A percentile compares a stretch with the other conserved stretches of the same genome.
phyloP scores from a whole-genome alignment of 139 green algal species.

The Volvox reticuliferus region DNA sequence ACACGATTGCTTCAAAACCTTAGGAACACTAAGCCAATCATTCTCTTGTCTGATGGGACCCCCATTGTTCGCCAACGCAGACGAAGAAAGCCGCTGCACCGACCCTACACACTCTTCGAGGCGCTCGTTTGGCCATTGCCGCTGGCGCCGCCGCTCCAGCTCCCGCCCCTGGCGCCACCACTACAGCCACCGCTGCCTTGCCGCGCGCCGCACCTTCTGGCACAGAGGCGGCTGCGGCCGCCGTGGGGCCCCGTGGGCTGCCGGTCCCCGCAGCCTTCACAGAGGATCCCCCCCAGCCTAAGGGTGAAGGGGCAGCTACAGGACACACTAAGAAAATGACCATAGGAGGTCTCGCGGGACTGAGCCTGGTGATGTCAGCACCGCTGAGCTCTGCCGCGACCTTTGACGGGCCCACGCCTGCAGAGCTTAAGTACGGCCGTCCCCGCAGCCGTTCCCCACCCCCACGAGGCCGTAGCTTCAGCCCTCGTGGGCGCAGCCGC shows the following conservation, averaged over 20 bases:
- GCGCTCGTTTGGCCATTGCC: conserved; percentile 42
- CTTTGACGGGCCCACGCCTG: conserved; percentile 38
- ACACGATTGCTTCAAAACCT: too few species aligned
- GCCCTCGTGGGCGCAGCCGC: background rate
- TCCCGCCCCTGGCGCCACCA: background rate
- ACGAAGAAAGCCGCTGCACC: conserved; percentile 32
- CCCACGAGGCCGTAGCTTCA: background rate
- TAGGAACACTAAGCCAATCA: too few species aligned
- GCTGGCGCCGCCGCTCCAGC: background rate
- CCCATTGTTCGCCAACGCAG: background rate
- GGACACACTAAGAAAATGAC: background rate
- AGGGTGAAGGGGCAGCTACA: background rate
- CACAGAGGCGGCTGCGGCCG: background rate
- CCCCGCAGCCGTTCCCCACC: conserved; percentile 15
- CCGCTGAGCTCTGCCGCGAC: background rate
- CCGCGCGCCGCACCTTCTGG: background rate
- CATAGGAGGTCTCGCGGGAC: conserved; percentile 20
- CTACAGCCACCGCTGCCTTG: background rate
- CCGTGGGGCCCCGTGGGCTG: background rate
- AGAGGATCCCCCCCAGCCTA: conserved; percentile 15
- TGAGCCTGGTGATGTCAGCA: conserved; percentile 16
- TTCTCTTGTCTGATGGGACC: too few species aligned
- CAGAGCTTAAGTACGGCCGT: conserved; percentile 40
- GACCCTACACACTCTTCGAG: conserved; percentile 47
- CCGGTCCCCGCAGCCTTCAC: conserved; percentile 20